phyloP scores from a whole-genome alignment of 2,329 filamentous ascomycete genomes.

The Pseudogymnoascus pannorum region DNA sequence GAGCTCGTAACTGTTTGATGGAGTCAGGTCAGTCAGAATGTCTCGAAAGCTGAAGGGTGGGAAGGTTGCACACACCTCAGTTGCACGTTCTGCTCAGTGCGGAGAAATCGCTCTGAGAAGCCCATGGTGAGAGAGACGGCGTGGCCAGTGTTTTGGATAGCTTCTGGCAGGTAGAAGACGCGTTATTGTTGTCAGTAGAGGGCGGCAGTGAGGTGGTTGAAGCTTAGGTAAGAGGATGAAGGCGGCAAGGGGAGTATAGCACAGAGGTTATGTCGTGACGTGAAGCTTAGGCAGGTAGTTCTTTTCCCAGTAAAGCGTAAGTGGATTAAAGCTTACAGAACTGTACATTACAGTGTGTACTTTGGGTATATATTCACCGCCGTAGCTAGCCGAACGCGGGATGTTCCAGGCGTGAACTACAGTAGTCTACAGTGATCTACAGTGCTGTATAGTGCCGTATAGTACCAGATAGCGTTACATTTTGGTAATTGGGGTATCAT shows the following conservation, averaged over 20 bases:
- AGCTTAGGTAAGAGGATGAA: neutral
- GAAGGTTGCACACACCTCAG: conserved; percentile 1
- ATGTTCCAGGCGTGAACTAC: neutral
- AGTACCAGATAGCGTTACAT: too few relatives aligned
- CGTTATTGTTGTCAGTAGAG: neutral
- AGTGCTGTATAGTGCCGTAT: too few relatives aligned
- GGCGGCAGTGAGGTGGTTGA: neutral
- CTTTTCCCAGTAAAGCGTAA: neutral
- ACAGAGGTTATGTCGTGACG: neutral
- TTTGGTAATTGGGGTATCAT: too few relatives aligned
- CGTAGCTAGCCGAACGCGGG: neutral
- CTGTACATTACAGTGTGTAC: too few relatives aligned
- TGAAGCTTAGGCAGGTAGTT: neutral
- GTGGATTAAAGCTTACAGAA: neutral
- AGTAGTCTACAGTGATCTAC: too few relatives aligned
- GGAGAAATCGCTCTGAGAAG: neutral
- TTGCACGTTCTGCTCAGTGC: conserved; percentile 4
- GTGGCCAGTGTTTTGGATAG: neutral
- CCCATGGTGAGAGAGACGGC: neutral
- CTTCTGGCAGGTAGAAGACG: neutral
- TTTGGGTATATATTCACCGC: neutral
- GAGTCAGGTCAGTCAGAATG: neutral
- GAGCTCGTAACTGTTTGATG: conserved; percentile 46
- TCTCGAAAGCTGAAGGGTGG: neutral
- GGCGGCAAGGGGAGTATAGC: neutral